These are phyloP conservation scores for Solanum tacnaense DNA, from an alignment of 257 asterid genomes.

Conservation along the genomic window DNA sequence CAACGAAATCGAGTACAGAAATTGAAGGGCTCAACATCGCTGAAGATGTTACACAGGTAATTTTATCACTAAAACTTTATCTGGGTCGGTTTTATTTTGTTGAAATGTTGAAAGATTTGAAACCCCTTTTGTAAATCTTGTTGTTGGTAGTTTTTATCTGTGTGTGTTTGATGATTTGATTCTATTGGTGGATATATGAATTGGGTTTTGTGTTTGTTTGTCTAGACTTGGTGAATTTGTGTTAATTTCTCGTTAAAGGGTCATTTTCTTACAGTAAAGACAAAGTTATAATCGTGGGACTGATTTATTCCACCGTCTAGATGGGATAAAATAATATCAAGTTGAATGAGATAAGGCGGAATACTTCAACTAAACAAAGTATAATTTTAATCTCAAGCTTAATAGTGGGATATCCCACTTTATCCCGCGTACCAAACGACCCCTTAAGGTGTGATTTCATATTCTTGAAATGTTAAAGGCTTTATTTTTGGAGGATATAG, in stretches of 20 bases:
- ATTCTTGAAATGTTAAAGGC: neutral
- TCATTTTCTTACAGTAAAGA: neutral
- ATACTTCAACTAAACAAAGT: neutral
- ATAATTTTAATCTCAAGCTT: neutral
- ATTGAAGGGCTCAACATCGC: constrained; percentile 90
- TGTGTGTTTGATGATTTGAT: neutral
- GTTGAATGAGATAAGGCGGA: neutral
- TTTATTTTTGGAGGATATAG: neutral
- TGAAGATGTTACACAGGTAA: constrained; percentile 91
- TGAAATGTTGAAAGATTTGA: neutral
- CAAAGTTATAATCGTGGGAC: neutral
- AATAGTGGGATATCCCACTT: neutral
- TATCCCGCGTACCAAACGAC: neutral
- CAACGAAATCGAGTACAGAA: constrained; percentile 26
- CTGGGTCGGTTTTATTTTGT: neutral
- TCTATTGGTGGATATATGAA: neutral
- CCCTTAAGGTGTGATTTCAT: neutral
- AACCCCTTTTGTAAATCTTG: neutral
- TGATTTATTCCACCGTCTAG: neutral
- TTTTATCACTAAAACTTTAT: neutral
- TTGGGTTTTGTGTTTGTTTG: neutral
- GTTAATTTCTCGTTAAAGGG: neutral
- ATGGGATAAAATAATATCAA: neutral
- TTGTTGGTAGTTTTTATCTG: neutral
- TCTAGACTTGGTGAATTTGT: neutral